phyloP scores from a whole-genome alignment of 345 rosid genomes.

The Eucalyptus viminalis region DNA sequence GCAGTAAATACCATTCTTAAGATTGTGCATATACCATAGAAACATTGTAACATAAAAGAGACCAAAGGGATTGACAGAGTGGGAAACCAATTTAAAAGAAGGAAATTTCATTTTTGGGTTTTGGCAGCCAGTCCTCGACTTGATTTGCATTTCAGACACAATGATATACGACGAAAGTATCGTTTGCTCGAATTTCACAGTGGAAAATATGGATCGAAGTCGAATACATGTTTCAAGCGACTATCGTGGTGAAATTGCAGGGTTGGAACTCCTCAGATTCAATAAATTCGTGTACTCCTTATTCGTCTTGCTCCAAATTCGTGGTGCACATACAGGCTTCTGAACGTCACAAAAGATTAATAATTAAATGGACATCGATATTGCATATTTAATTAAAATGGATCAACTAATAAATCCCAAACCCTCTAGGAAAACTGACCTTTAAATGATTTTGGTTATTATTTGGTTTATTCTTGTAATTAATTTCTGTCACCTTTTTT shows the following conservation, averaged over 20 bases:
- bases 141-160: not conserved
- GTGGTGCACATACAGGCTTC: not conserved
- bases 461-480: not conserved
- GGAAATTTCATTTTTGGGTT: not conserved
- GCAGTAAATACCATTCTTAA: not conserved
- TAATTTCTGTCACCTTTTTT: not conserved
- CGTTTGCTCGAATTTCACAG: not conserved
- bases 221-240: not conserved
- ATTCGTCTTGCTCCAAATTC: not conserved
- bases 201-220: not conserved
- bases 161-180: not conserved
- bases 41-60: not conserved
- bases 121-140: not conserved
- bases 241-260: not conserved
- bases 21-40: not conserved
- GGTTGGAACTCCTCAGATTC: not conserved
- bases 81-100: not conserved
- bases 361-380: not conserved
- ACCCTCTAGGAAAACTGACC: not conserved
- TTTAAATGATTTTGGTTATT: not conserved
- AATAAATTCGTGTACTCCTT: not conserved
- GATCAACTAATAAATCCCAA: not conserved
- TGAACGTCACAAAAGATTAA: not conserved
- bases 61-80: not conserved
- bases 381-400: not conserved